A percentile compares a stretch with the other conserved stretches of the same genome.
phyloP scores from a whole-genome alignment of 495 filamentous ascomycete genomes.

The Aspergillus steynii region DNA sequence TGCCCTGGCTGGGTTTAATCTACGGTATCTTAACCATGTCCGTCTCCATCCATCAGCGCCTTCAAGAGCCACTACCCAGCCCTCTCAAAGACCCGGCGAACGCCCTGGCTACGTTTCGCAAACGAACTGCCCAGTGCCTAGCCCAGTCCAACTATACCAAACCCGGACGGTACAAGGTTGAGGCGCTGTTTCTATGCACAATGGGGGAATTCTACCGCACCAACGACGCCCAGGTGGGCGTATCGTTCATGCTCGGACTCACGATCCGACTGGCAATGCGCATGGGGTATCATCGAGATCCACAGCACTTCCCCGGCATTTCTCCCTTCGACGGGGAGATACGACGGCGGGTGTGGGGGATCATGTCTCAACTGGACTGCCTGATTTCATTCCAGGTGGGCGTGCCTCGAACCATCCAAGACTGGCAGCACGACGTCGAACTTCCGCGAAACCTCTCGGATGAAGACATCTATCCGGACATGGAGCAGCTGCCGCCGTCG shows the following conservation, averaged over 20 bases:
- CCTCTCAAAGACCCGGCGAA: neutral
- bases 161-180: slow-evolving; percentile 34
- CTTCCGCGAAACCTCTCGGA: slow-evolving; percentile 45
- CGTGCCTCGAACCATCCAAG: slow-evolving; percentile 43
- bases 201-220: slow-evolving; percentile 39
- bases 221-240: slow-evolving; percentile 36
- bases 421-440: slow-evolving; percentile 44
- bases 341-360: slow-evolving; percentile 43
- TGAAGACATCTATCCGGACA: slow-evolving; percentile 42
- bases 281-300: slow-evolving; percentile 50
- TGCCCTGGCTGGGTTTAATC: slow-evolving; percentile 40
- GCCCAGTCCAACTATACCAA: slow-evolving; percentile 35
- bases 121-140: slow-evolving; percentile 34
- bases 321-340: slow-evolving; percentile 46
- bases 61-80: slow-evolving; percentile 28
- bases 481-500: slow-evolving; percentile 34
- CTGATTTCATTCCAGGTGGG: slow-evolving; percentile 49
- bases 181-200: slow-evolving; percentile 41
- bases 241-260: slow-evolving; percentile 40
- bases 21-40: slow-evolving; percentile 37
- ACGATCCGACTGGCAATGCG: slow-evolving; percentile 43
- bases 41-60: slow-evolving; percentile 30
- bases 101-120: slow-evolving; percentile 19
- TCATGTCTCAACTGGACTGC: slow-evolving; percentile 41
- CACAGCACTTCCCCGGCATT: slow-evolving; percentile 37